A percentile compares a stretch with the other conserved stretches of the same genome.
Evolutionary conservation across 306 rosid genomes (phyloP).

Genomic region (Abrus pulchellus): DNA sequence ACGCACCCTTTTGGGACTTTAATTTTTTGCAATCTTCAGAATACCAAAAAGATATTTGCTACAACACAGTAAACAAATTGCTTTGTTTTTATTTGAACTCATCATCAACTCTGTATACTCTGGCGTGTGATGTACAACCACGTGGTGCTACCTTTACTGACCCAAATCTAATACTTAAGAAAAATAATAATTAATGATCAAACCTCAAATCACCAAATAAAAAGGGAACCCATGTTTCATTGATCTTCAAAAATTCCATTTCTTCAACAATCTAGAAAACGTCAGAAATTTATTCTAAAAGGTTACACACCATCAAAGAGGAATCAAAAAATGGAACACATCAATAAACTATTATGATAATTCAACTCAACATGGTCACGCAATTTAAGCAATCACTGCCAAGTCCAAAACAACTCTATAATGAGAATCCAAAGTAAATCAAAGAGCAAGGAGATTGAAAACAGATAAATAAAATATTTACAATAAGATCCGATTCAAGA

Average conservation of each 20-base stretch:
- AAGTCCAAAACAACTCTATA: not conserved
- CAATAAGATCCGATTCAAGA: not conserved
- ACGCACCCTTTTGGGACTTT: not conserved
- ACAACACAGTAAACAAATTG: not conserved
- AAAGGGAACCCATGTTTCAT: constrained; percentile 19
- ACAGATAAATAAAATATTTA: not conserved
- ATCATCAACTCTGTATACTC: not conserved
- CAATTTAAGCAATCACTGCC: not conserved
- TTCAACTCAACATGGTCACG: not conserved
- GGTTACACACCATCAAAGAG: not conserved
- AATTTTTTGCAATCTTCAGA: not conserved
- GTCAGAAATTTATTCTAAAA: not conserved
- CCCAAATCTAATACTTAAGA: not conserved
- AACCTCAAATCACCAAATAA: not conserved
- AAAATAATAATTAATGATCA: not conserved
- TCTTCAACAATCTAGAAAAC: constrained; percentile 5
- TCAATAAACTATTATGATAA: not conserved
- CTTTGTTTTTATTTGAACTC: not conserved
- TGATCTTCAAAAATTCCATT: not conserved
- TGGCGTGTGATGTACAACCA: not conserved
- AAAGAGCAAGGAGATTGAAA: not conserved
- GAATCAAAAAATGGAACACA: not conserved
- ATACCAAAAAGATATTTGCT: not conserved
- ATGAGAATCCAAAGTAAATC: not conserved
- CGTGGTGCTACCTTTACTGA: not conserved